Conservation (phyloP, 192 early-diverging fungal species). For the Coemansia sp. region DNA sequence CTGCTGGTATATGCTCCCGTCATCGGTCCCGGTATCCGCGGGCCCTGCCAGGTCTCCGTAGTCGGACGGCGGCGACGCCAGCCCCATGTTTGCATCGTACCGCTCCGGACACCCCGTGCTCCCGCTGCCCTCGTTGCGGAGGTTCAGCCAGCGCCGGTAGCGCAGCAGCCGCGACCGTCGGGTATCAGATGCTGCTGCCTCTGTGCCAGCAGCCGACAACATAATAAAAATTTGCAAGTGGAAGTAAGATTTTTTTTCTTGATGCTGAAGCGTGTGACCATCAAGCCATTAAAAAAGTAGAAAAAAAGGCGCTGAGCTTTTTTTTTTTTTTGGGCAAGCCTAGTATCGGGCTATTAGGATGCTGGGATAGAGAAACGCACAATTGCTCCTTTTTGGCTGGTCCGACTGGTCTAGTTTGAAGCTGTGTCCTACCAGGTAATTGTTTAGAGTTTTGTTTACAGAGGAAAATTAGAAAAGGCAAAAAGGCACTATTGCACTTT, state of each 20-base stretch:
- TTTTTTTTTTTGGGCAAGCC: neutral
- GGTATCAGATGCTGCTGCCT: conserved; percentile 6
- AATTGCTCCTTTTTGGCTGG: neutral
- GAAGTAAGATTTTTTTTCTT: neutral
- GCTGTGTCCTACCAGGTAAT: neutral
- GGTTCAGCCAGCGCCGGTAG: conserved; percentile 29
- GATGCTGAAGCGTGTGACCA: neutral
- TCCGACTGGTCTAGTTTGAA: neutral
- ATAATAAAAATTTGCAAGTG: neutral
- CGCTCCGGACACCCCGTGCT: conserved; percentile 18
- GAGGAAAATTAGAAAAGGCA: conserved; percentile 1
- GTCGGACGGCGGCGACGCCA: conserved; percentile 15
- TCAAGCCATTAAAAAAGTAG: neutral
- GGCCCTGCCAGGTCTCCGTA: conserved; percentile 5
- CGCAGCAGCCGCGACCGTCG: conserved; percentile 13
- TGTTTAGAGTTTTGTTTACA: conserved; percentile 2
- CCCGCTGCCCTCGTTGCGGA: conserved; percentile 11
- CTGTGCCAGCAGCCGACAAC: conserved; percentile 10
- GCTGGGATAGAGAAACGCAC: neutral
- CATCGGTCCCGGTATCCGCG: neutral
- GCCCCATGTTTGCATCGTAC: conserved; percentile 17
- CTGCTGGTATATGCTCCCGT: conserved; percentile 13
- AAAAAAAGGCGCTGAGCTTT: neutral
- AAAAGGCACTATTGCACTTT: conserved; percentile 4
- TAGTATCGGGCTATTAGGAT: neutral